Percentiles rank a stretch among this genome's conserved stretches.
Conservation (phyloP, 163 green algal species). For the Volvox carteri region DNA sequence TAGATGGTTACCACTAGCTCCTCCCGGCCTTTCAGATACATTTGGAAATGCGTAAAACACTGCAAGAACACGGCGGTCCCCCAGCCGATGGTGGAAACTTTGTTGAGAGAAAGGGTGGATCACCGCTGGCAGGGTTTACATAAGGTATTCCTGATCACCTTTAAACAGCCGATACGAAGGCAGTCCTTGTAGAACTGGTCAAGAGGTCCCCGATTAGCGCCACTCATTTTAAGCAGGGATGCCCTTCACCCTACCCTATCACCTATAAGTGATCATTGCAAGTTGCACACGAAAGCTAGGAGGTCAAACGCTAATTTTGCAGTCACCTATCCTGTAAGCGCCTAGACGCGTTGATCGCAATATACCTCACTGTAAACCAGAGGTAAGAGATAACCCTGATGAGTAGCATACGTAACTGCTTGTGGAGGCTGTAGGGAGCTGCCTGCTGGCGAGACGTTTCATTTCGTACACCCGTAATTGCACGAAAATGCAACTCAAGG, state of each 20-base stretch:
- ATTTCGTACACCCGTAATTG: not conserved
- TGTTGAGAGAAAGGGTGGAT: too few relatives aligned
- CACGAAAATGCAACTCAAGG: not conserved
- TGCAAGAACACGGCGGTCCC: too few relatives aligned
- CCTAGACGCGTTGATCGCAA: too few relatives aligned
- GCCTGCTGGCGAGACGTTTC: not conserved
- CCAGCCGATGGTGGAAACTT: too few relatives aligned
- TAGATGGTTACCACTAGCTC: conserved; percentile 80
- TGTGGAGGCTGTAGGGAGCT: too few relatives aligned
- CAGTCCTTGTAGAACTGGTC: conserved; percentile 81
- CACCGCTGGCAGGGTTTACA: too few relatives aligned
- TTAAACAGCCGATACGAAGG: conserved; percentile 71
- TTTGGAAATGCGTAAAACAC: conserved; percentile 77
- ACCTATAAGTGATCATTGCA: not conserved
- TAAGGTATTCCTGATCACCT: conserved; percentile 56
- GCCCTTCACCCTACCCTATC: not conserved
- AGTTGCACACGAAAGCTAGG: not conserved
- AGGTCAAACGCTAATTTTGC: not conserved
- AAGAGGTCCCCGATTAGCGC: conserved; percentile 55
- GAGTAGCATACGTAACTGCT: too few relatives aligned
- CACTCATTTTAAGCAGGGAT: conserved; percentile 12
- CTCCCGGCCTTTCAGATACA: conserved; percentile 79
- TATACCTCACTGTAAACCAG: too few relatives aligned
- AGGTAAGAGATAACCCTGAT: too few relatives aligned
- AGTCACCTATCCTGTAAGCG: too few relatives aligned